These are phyloP conservation scores for Curvularia sp. DNA, from an alignment of 2,329 filamentous ascomycete genomes.

Conservation along the genomic window DNA sequence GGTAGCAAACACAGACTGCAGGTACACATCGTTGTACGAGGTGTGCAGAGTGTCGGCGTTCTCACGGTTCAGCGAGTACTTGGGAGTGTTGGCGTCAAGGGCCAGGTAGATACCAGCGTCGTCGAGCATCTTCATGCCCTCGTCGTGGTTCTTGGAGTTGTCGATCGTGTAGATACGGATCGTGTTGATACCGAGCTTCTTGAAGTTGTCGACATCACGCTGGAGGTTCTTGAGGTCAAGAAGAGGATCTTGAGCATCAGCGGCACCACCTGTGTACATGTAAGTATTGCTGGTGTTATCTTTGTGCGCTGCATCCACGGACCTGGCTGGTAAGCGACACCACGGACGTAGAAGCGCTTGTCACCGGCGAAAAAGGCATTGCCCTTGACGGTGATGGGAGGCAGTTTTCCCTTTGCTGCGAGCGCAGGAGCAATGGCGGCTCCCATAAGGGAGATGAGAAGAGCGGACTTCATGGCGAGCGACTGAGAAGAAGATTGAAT, in stretches of 20 bases:
- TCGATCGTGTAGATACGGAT: constrained; percentile 92
- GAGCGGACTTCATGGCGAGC: constrained; percentile 42
- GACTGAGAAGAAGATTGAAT: constrained; percentile 28
- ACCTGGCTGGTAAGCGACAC: constrained; percentile 71
- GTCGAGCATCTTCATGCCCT: constrained; percentile 81
- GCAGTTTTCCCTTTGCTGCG: constrained; percentile 52
- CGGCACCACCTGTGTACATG: constrained; percentile 49
- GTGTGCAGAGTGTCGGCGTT: constrained; percentile 59
- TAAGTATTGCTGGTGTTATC: constrained; percentile 33
- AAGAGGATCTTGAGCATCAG: constrained; percentile 69
- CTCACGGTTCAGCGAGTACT: constrained; percentile 84
- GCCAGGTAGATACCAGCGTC: constrained; percentile 92
- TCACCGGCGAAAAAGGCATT: constrained; percentile 70
- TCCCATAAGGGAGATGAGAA: constrained; percentile 35
- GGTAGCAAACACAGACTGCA: constrained; percentile 79
- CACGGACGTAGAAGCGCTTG: constrained; percentile 66
- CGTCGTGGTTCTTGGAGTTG: constrained; percentile 80
- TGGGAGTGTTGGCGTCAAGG: constrained; percentile 85
- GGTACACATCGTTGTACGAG: constrained; percentile 88
- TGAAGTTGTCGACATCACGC: constrained; percentile 81
- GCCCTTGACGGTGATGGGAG: constrained; percentile 64
- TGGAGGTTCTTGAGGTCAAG: constrained; percentile 72
- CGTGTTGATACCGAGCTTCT: constrained; percentile 86
- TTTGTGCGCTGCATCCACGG: constrained; percentile 51
- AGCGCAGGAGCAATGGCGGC: constrained; percentile 38